phyloP scores from a whole-genome alignment of 2,329 filamentous ascomycete species.

The Teratosphaeriaceae sp. region DNA sequence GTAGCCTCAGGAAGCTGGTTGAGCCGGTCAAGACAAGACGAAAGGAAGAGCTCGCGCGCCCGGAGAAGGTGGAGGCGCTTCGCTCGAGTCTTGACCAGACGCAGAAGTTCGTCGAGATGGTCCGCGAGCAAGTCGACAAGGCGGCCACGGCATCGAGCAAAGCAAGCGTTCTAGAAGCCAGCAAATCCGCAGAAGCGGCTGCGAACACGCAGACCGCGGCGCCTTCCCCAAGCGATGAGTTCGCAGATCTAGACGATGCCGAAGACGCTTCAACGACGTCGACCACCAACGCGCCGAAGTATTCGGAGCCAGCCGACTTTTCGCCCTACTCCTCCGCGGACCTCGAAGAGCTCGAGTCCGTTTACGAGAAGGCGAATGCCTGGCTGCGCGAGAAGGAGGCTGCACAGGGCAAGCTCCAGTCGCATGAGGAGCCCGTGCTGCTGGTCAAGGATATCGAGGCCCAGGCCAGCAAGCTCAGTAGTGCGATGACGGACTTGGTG shows the following conservation, averaged over 20 bases:
- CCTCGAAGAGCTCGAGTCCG: conserved; percentile 56
- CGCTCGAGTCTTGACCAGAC: conserved; percentile 66
- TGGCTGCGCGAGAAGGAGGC: conserved; percentile 72
- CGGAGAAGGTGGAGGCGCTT: conserved; percentile 60
- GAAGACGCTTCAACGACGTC: conserved; percentile 34
- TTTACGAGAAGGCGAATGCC: conserved; percentile 54
- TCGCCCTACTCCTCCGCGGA: conserved; percentile 69
- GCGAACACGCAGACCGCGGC: conserved; percentile 28
- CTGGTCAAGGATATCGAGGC: conserved; percentile 63
- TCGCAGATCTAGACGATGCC: conserved; percentile 76
- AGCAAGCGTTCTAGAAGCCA: conserved; percentile 24
- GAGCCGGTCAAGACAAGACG: conserved; percentile 69
- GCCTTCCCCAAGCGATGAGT: conserved; percentile 40
- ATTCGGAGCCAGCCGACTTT: conserved; percentile 44
- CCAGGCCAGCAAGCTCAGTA: conserved; percentile 64
- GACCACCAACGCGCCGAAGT: conserved; percentile 32
- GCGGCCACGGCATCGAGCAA: conserved; percentile 32
- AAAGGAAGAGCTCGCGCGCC: conserved; percentile 64
- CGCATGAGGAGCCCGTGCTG: conserved; percentile 68
- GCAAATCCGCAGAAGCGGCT: conserved; percentile 33
- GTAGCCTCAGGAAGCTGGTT: conserved; percentile 70
- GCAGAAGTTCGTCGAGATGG: conserved; percentile 60
- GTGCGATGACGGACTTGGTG: conserved; percentile 62
- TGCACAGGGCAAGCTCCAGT: conserved; percentile 62
- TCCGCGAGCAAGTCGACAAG: conserved; percentile 67